phyloP scores from a whole-genome alignment of 495 filamentous ascomycete species.

The Daldinia grandis region DNA sequence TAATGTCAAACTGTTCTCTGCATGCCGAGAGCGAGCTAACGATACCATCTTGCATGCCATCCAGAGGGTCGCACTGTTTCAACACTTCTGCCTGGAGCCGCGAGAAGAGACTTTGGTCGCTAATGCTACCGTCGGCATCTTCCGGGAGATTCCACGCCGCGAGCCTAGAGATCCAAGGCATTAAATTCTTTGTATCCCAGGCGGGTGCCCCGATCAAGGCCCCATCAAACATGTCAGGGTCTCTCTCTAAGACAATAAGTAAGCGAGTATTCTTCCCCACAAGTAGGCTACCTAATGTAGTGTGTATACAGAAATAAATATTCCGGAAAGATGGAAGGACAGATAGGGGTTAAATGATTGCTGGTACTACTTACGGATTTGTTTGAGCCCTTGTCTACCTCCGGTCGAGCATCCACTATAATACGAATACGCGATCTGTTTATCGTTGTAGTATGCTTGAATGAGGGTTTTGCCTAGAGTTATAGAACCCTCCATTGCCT shows the following conservation, averaged over 20 bases:
- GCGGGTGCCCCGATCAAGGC: constrained; percentile 40
- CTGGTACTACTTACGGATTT: constrained; percentile 38
- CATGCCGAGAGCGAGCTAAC: constrained; percentile 67
- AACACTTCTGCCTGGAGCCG: constrained; percentile 65
- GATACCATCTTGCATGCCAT: constrained; percentile 67
- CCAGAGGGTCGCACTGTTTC: constrained; percentile 67
- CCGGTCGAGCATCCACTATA: constrained; percentile 62
- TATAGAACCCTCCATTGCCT: constrained; percentile 56
- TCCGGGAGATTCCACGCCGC: constrained; percentile 47
- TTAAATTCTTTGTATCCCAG: constrained; percentile 58
- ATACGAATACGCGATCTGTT: constrained; percentile 47
- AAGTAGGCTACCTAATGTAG: too few relatives aligned
- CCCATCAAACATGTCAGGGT: constrained; percentile 37
- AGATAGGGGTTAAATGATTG: not conserved
- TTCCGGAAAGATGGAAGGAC: not conserved
- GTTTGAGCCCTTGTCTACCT: constrained; percentile 59
- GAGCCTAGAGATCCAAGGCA: constrained; percentile 49
- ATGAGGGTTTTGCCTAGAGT: constrained; percentile 48
- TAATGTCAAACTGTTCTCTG: constrained; percentile 51
- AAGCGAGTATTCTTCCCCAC: not conserved
- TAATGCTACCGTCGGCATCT: constrained; percentile 58
- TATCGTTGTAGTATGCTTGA: constrained; percentile 31
- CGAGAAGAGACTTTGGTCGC: constrained; percentile 54
- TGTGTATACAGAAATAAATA: not conserved
- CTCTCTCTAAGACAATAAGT: constrained; percentile 20